phyloP scores from a whole-genome alignment of 2,329 filamentous ascomycete genomes.

The Fusarium sp. region DNA sequence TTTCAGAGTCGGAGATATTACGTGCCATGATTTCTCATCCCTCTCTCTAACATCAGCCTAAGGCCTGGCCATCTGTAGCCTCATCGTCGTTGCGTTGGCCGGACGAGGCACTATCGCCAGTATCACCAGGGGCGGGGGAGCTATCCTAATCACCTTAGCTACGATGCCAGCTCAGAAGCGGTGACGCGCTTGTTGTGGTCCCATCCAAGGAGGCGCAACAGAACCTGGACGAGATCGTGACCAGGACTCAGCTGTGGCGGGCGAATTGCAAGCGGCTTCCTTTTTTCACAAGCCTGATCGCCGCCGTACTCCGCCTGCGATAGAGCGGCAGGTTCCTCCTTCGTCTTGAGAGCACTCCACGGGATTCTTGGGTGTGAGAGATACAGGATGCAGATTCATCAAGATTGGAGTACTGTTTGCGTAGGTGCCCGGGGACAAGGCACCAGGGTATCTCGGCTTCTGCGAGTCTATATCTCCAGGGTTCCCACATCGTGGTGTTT shows the following conservation, averaged over 20 bases:
- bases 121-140: background rate
- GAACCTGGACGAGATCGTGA: constrained; percentile 36
- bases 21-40: background rate
- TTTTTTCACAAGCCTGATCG: too few species aligned
- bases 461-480: too few species aligned
- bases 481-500: too few species aligned
- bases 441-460: too few species aligned
- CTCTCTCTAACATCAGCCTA: background rate
- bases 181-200: constrained; percentile 26
- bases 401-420: too few species aligned
- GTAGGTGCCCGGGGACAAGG: too few species aligned
- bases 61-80: background rate
- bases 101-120: background rate
- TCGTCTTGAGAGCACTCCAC: too few species aligned
- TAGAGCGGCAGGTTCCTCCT: too few species aligned
- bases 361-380: too few species aligned
- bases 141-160: background rate
- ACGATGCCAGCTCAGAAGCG: constrained; percentile 12
- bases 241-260: constrained; percentile 41
- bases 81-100: background rate
- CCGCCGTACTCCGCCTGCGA: too few species aligned
- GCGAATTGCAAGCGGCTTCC: too few species aligned
- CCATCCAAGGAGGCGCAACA: constrained; percentile 35
- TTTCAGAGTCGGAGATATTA: background rate
- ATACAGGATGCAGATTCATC: too few species aligned